Conservation (phyloP, 768 basidiomycete genomes). For the Mycena epipterygia region DNA sequence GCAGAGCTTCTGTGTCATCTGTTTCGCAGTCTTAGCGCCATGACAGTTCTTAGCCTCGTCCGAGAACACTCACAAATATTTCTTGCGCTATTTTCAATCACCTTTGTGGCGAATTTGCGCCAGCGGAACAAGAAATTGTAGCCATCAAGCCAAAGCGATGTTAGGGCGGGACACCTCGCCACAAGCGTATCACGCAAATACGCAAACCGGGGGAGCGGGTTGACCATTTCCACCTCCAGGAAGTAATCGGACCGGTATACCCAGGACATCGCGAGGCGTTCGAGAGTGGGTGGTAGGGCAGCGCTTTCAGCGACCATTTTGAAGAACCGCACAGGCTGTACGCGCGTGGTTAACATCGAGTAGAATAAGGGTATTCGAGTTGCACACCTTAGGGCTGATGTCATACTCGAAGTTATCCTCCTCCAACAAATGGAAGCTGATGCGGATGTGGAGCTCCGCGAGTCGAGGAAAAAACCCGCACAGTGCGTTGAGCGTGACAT, state of each 20-base stretch:
- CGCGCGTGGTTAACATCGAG: neutral
- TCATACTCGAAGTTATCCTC: neutral
- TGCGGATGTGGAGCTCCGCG: neutral
- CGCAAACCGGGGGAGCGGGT: neutral
- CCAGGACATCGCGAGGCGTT: neutral
- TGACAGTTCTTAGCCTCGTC: too few species aligned
- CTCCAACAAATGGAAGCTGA: neutral
- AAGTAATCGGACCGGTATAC: neutral
- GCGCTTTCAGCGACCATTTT: neutral
- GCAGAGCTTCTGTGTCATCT: neutral
- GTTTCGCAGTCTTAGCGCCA: neutral
- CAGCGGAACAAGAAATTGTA: neutral
- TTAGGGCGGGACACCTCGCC: neutral
- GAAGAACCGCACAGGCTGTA: neutral
- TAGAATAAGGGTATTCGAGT: too few species aligned
- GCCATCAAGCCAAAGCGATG: constrained; percentile 10
- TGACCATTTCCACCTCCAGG: too few species aligned
- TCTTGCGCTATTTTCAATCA: neutral
- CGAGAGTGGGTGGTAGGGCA: neutral
- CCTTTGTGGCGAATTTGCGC: neutral
- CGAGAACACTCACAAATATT: neutral
- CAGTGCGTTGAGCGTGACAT: neutral
- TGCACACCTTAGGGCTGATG: neutral
- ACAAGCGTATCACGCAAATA: neutral
- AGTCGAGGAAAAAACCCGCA: neutral